A percentile compares a stretch with the other conserved stretches of the same genome.
Evolutionary conservation across 257 asterid species (phyloP).

Genomic region (Cordia subcordata): DNA sequence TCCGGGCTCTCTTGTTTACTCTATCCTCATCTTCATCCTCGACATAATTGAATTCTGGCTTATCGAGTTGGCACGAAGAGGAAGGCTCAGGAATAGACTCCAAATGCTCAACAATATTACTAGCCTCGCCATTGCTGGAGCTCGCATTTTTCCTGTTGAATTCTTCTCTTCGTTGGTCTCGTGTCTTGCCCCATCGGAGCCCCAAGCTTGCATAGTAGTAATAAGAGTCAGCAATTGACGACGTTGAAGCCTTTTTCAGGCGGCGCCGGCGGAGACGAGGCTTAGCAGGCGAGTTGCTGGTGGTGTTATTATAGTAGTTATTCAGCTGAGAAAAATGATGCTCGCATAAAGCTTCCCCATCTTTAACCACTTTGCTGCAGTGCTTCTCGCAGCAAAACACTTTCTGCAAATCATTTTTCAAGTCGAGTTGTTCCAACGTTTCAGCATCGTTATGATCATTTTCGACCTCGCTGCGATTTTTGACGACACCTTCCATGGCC

Average conservation of each 20-base stretch:
- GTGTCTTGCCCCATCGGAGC: conserved; percentile 11
- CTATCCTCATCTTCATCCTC: conserved; percentile 19
- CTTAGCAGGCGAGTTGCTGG: not conserved
- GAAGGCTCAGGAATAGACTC: conserved; percentile 2
- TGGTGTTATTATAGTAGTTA: not conserved
- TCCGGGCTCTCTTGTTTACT: conserved; percentile 44
- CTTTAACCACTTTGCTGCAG: not conserved
- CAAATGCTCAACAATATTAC: not conserved
- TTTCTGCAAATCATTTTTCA: not conserved
- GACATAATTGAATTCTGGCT: conserved; percentile 17
- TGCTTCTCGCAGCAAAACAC: not conserved
- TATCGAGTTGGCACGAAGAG: conserved; percentile 2
- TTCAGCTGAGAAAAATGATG: not conserved
- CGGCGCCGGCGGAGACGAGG: not conserved
- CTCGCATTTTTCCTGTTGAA: not conserved
- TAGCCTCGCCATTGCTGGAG: not conserved
- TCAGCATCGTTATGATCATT: not conserved
- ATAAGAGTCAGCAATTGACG: not conserved
- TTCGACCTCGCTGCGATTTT: too few relatives aligned
- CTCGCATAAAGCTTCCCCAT: not conserved
- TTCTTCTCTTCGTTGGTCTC: not conserved
- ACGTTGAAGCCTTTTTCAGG: not conserved
- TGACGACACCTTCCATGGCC: not conserved
- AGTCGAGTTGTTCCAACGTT: conserved; percentile 6
- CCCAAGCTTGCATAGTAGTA: conserved; percentile 19